These are phyloP conservation scores for Aureobasidium sp. DNA, from an alignment of 2,329 filamentous ascomycete genomes.

Conservation along the genomic window DNA sequence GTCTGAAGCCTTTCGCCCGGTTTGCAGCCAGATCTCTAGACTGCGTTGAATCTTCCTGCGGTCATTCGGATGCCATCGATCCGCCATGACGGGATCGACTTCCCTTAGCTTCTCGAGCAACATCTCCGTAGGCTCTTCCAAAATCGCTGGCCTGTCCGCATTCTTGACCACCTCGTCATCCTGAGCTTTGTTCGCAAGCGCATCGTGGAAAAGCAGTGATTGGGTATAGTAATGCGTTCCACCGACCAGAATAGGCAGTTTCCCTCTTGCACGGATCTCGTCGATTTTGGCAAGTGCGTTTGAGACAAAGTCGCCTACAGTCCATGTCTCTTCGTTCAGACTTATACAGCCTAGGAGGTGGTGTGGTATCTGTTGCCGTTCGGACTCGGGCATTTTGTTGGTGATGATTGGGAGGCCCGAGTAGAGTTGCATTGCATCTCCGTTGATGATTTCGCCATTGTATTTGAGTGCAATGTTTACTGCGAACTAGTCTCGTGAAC, in stretches of 20 bases:
- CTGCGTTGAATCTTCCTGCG: slow-evolving; percentile 82
- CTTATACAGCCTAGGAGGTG: slow-evolving; percentile 77
- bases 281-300: slow-evolving; percentile 63
- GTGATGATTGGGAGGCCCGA: slow-evolving; percentile 86
- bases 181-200: slow-evolving; percentile 45
- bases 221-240: slow-evolving; percentile 96
- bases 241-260: slow-evolving; percentile 82
- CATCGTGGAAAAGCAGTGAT: slow-evolving; percentile 73
- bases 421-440: slow-evolving; percentile 98
- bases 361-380: slow-evolving; percentile 75
- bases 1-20: slow-evolving; percentile 73
- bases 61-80: slow-evolving; percentile 90
- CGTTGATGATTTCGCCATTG: slow-evolving; percentile 92
- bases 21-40: slow-evolving; percentile 80
- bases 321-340: slow-evolving; percentile 73
- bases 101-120: slow-evolving; percentile 67
- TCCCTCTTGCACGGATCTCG: slow-evolving; percentile 71
- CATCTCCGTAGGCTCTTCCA: slow-evolving; percentile 57
- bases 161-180: slow-evolving; percentile 20
- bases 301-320: slow-evolving; percentile 67
- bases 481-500: slow-evolving; percentile 56
- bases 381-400: slow-evolving; percentile 74
- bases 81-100: slow-evolving; percentile 84
- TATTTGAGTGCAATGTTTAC: slow-evolving; percentile 77
- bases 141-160: slow-evolving; percentile 59